Percentiles rank a stretch among this genome's conserved stretches.
These are phyloP conservation scores for Tanacetum coccineum DNA, from an alignment of 129 eudicot genomes.

Conservation along the genomic window DNA sequence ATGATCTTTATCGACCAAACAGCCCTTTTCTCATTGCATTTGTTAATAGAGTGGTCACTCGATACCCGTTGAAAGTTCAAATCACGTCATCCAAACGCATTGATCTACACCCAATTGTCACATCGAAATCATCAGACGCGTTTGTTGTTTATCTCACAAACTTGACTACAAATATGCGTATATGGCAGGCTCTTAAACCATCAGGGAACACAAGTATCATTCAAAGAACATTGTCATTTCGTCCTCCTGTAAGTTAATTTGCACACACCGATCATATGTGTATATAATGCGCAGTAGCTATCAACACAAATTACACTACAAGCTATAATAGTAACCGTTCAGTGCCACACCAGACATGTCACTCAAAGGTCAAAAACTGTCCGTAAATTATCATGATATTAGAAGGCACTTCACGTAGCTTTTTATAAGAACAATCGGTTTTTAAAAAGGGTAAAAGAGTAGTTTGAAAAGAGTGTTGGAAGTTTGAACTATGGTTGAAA, in stretches of 20 bases:
- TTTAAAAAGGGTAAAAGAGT: too few species aligned
- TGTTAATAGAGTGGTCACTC: constrained; percentile 11
- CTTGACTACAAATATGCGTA: constrained; percentile 59
- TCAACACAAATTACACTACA: too few species aligned
- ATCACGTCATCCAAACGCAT: constrained; percentile 30
- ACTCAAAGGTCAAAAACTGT: too few species aligned
- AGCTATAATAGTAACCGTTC: too few species aligned
- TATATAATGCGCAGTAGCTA: not conserved
- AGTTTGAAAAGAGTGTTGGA: too few species aligned
- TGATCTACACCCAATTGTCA: not conserved
- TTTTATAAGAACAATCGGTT: too few species aligned
- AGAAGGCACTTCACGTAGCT: too few species aligned
- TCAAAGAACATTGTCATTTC: constrained; percentile 26
- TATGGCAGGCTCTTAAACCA: constrained; percentile 53
- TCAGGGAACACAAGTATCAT: constrained; percentile 33
- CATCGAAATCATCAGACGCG: not conserved
- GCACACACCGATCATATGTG: not conserved
- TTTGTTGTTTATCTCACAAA: constrained; percentile 51
- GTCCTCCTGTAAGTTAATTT: constrained; percentile 33
- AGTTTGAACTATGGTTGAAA: too few species aligned
- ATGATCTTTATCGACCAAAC: constrained; percentile 37
- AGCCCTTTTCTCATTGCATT: constrained; percentile 35
- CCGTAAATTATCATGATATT: too few species aligned
- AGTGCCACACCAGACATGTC: too few species aligned
- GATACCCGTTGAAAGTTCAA: not conserved